These are phyloP conservation scores for Aegilops bicornis DNA, from an alignment of 176 grass and related monocot genomes.

Conservation along the genomic window DNA sequence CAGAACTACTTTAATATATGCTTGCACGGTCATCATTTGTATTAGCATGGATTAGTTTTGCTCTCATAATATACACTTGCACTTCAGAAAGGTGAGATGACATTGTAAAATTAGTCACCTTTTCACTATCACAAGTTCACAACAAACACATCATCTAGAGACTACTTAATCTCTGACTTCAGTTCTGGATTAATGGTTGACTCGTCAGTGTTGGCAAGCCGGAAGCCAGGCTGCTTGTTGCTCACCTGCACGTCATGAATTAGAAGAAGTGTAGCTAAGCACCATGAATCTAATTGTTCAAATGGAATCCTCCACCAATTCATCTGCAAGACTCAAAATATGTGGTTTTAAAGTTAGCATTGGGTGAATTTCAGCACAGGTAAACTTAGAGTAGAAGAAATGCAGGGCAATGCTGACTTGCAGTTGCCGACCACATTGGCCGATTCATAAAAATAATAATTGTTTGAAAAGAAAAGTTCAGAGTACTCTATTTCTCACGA, in stretches of 20 bases:
- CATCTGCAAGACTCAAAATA: constrained; percentile 99
- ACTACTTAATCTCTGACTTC: too few species aligned
- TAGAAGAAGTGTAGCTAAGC: constrained; percentile 92
- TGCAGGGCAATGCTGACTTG: neutral
- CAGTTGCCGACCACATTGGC: neutral
- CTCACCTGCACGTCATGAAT: constrained; percentile 91
- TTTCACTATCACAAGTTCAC: too few species aligned
- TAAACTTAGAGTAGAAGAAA: neutral
- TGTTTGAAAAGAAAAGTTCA: neutral
- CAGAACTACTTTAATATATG: too few species aligned
- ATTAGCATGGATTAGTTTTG: too few species aligned
- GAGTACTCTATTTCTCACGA: neutral
- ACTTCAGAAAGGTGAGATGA: too few species aligned
- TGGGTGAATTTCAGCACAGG: neutral
- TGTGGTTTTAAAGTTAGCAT: constrained; percentile 69
- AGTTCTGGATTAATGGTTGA: too few species aligned
- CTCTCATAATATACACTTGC: too few species aligned
- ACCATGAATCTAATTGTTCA: constrained; percentile 92
- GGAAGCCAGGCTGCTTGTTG: neutral
- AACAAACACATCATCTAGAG: too few species aligned
- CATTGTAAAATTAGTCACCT: too few species aligned
- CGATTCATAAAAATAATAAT: neutral
- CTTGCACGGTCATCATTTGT: too few species aligned
- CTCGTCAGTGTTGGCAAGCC: too few species aligned
- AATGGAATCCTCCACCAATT: constrained; percentile 94